Evolutionary conservation across 2,329 filamentous ascomycete species (phyloP), one percentile per base, ranked within the genome.

Genomic region (Aspergillus alliaceus): DNA sequence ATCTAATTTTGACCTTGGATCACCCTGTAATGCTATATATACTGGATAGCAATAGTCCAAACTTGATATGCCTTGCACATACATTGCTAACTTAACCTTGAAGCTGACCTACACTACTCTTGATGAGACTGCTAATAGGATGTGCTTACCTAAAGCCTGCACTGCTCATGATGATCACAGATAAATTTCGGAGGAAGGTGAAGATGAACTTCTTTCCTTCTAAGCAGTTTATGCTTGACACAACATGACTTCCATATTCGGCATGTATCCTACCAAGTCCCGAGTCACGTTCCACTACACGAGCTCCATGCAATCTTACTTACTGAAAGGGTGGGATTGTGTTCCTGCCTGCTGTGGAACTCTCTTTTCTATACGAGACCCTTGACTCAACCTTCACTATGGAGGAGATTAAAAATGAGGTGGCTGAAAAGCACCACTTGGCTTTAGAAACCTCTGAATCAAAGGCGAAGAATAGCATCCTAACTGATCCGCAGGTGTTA

Each of bases 391-490:
- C 35, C 14, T 12, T 15, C 29, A 54, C 14, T 2, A 64, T 64
- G 59, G 57, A 58, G n/a, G 55, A 57, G 18, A 58, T 53, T n/a
- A 58, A 59, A 35, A 55, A 65, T 20, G 25, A 52, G 27, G 51
- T 49, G 9, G 25, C 27, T 24, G 57, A 62, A 35, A 44, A 50
- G 8, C 47, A 51, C 8, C 24, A 35, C 6, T 8, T 20, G 6
- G 15, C 14, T 29, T n/a, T 29, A 15, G 47, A 11, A 11, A 20
- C 27, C 20, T 7, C 11, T 12, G 48, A 52, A 2, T 11, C 54
- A 29, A 49, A 59, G 29, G 25, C 6, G 18, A 32, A 44, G 52
- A 46, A 15, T 3, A 46, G 6, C 42, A 52, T 40, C 35, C 20
- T 32, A 1, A 46, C 49, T 18, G 40, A 51, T 34, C 15, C 49